Conservation (phyloP, 805 yeast species). For the Myxozyma monticola region DNA sequence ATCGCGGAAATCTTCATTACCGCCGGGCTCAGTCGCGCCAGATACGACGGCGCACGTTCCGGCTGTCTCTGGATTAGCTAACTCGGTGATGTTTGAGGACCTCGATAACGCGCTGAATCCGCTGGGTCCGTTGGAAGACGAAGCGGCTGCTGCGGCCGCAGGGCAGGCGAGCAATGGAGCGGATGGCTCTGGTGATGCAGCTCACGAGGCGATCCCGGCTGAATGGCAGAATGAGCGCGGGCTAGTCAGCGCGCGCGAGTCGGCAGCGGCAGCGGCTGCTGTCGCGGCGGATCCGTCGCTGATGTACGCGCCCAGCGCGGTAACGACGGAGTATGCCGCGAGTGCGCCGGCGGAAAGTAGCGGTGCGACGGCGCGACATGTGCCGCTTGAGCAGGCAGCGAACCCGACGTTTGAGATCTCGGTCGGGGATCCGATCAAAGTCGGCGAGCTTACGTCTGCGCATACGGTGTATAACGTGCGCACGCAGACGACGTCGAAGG, state of each 20-base stretch:
- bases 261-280: constrained; percentile 29
- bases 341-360: constrained; percentile 6
- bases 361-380: constrained; percentile 7
- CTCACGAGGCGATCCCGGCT: constrained; percentile 46
- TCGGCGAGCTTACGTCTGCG: constrained; percentile 85
- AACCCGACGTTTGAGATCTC: constrained; percentile 53
- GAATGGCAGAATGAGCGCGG: constrained; percentile 23
- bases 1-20: constrained; percentile 20
- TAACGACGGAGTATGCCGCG: constrained; percentile 6
- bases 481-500: constrained; percentile 54
- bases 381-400: constrained; percentile 25
- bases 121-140: constrained; percentile 25
- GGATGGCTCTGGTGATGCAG: no score
- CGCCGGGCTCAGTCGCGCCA: constrained; percentile 14
- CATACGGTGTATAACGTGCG: constrained; percentile 84
- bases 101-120: constrained; percentile 24
- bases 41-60: not conserved
- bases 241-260: constrained; percentile 15
- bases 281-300: constrained; percentile 23
- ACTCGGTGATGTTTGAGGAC: constrained; percentile 14
- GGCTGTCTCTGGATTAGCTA: constrained; percentile 4
- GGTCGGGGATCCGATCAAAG: constrained; percentile 88
- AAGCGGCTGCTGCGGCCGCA: not conserved
- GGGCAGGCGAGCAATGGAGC: no score
- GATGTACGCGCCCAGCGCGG: constrained; percentile 5